phyloP scores from a whole-genome alignment of 1,284 basidiomycete genomes.

The Apiotrichum gamsii region DNA sequence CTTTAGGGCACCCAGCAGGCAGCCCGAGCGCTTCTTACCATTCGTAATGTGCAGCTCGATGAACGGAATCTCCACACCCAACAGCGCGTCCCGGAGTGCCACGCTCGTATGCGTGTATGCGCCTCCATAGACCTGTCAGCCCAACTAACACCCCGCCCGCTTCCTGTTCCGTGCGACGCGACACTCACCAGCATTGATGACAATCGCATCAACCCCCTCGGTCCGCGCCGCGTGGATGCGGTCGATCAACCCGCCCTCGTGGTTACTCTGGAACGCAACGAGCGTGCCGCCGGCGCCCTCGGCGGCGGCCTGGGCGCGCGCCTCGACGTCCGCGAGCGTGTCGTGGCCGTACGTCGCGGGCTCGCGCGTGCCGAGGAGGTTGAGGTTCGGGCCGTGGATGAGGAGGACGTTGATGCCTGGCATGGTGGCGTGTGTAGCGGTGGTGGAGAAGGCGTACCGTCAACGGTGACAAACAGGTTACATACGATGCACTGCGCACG shows the following conservation, averaged over 20 bases:
- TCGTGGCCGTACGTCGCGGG: conserved; percentile 42
- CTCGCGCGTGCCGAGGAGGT: conserved; percentile 43
- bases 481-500: too few species aligned
- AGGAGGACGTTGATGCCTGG: conserved; percentile 15
- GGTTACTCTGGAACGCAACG: conserved; percentile 40
- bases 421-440: neutral
- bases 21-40: conserved; percentile 1
- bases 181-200: conserved; percentile 38
- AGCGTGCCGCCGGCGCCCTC: conserved; percentile 13
- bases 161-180: neutral
- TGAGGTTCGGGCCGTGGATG: conserved; percentile 43
- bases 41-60: conserved; percentile 22
- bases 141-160: neutral
- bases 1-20: too few species aligned
- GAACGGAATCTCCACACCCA: conserved; percentile 37
- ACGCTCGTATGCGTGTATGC: conserved; percentile 41
- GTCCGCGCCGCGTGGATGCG: conserved; percentile 36
- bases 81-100: conserved; percentile 39
- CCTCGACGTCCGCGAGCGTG: conserved; percentile 35
- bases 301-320: conserved; percentile 11
- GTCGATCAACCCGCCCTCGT: conserved; percentile 42
- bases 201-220: conserved; percentile 31
- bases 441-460: neutral
- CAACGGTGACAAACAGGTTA: too few species aligned
- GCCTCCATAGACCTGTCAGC: neutral